These are phyloP conservation scores for Alternaria sp. DNA, from an alignment of 2,329 filamentous ascomycete species.

Conservation along the genomic window DNA sequence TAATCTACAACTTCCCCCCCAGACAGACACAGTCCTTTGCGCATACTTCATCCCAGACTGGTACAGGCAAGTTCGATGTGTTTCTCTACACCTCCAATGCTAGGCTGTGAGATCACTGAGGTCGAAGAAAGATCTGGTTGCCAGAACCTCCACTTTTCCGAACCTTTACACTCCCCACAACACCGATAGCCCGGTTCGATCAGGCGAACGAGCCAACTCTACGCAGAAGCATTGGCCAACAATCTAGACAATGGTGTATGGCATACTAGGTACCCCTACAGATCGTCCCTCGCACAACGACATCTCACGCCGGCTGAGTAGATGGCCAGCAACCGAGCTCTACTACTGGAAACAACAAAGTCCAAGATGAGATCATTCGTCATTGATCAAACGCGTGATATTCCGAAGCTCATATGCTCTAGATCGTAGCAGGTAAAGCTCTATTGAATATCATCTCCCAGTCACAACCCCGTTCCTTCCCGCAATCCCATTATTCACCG, in stretches of 20 bases:
- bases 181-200: background rate
- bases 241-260: rapidly evolving
- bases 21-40: no score
- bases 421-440: background rate
- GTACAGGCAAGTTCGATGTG: background rate
- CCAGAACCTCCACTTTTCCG: background rate
- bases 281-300: no score
- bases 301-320: background rate
- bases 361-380: background rate
- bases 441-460: slow-evolving; percentile 13
- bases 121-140: background rate
- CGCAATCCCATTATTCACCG: slow-evolving; percentile 45
- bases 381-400: rapidly evolving
- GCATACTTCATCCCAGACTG: no score
- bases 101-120: background rate
- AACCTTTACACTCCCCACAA: background rate
- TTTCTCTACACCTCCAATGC: background rate
- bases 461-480: slow-evolving; percentile 39
- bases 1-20: background rate
- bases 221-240: background rate
- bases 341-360: no score
- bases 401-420: background rate
- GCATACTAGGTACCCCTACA: background rate
- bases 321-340: background rate
- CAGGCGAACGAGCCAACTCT: background rate